phyloP scores from a whole-genome alignment of 495 filamentous ascomycete genomes.

The Parachaetomium inaequale region DNA sequence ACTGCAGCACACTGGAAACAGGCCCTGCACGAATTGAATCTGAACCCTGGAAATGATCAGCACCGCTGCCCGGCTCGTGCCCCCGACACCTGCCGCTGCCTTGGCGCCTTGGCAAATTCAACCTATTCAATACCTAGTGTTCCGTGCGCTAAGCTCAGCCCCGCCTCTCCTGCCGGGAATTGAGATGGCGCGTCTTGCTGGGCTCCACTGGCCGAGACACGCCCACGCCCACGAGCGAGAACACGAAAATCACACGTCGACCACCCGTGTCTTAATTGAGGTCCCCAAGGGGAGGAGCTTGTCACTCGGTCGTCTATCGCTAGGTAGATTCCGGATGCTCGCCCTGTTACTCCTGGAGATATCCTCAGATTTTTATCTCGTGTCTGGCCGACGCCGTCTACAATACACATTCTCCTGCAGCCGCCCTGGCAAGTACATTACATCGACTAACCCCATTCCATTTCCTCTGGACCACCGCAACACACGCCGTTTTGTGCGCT shows the following conservation, averaged over 20 bases:
- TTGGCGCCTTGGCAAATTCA: neutral
- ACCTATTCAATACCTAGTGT: too few relatives aligned
- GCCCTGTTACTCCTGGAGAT: neutral
- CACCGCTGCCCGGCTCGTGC: too few relatives aligned
- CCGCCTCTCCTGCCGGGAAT: slow-evolving; percentile 3
- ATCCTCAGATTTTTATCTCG: neutral
- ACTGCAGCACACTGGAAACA: too few relatives aligned
- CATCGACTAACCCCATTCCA: slow-evolving; percentile 6
- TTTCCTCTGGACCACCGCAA: slow-evolving; percentile 23
- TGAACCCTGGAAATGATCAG: too few relatives aligned
- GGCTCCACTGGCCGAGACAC: slow-evolving; percentile 20
- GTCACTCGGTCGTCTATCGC: neutral
- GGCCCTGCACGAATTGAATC: too few relatives aligned
- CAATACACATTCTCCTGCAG: slow-evolving; percentile 19
- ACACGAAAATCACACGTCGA: slow-evolving; percentile 37
- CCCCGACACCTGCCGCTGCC: too few relatives aligned
- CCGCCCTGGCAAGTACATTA: slow-evolving; percentile 23
- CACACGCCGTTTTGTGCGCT: slow-evolving; percentile 21
- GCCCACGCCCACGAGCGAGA: slow-evolving; percentile 21
- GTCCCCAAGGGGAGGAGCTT: slow-evolving; percentile 16
- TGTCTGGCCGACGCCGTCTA: neutral
- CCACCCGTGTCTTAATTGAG: slow-evolving; percentile 28
- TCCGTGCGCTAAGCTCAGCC: too few relatives aligned
- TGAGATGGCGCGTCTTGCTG: slow-evolving; percentile 15
- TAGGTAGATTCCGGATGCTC: neutral